These are phyloP conservation scores for Paraglomus occultum DNA, from an alignment of 192 early-diverging fungal species.

Conservation along the genomic window DNA sequence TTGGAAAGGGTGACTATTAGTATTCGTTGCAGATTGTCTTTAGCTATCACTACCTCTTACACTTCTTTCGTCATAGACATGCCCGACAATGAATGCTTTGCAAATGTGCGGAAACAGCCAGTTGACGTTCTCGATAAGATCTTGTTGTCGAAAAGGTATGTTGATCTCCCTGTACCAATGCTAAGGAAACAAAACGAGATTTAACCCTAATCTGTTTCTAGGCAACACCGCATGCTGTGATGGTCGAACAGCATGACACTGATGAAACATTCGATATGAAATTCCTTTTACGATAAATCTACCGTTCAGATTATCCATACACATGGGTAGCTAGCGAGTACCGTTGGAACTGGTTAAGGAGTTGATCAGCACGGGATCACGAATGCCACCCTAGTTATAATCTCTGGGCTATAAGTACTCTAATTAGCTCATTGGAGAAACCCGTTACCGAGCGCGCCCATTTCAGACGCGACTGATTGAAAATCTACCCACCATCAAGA, in stretches of 20 bases:
- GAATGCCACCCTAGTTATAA: too few species aligned
- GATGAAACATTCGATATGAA: conserved; percentile 78
- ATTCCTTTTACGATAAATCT: conserved; percentile 59
- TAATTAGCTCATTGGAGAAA: conserved; percentile 5
- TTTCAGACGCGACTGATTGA: neutral
- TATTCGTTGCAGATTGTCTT: neutral
- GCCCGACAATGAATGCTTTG: conserved; percentile 47
- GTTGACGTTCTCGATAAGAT: conserved; percentile 62
- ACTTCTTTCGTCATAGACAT: conserved; percentile 40
- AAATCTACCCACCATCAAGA: conserved; percentile 58
- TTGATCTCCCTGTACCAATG: neutral
- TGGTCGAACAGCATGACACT: conserved; percentile 58
- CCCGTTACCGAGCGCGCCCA: neutral
- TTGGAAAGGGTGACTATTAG: conserved; percentile 36
- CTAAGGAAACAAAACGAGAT: neutral
- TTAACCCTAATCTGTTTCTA: conserved; percentile 24
- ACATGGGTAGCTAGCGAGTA: conserved; percentile 65
- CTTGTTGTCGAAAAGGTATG: conserved; percentile 58
- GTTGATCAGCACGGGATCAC: conserved; percentile 55
- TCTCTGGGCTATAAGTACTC: conserved; percentile 29
- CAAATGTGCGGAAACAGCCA: conserved; percentile 50
- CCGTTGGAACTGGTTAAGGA: conserved; percentile 53
- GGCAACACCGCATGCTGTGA: conserved; percentile 48
- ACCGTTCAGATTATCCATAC: conserved; percentile 63
- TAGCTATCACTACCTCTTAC: conserved; percentile 2